Conservation (phyloP, 164 flowering plant genomes). For the Dillenia suffruticosa region DNA sequence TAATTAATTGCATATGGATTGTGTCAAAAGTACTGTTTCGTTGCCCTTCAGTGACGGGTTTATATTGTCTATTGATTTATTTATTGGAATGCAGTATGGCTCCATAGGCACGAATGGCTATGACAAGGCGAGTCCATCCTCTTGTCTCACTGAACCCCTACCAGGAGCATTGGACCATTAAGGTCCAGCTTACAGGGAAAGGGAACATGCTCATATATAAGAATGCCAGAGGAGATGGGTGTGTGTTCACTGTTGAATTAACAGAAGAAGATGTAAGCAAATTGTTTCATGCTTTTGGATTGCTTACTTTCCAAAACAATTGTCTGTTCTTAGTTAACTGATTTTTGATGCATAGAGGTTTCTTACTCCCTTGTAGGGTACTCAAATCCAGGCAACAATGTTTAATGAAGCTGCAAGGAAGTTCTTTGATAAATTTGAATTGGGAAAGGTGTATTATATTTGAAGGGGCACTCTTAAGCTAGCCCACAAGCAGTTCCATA, state of each 20-base stretch:
- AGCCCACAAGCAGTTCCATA: conserved; percentile 88
- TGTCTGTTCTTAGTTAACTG: not conserved
- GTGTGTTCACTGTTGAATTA: conserved; percentile 88
- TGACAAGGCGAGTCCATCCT: conserved; percentile 87
- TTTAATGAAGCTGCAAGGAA: conserved; percentile 89
- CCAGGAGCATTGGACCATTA: conserved; percentile 5
- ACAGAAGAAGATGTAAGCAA: conserved; percentile 89
- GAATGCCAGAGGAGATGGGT: conserved; percentile 69
- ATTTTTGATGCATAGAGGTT: not conserved
- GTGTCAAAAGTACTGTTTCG: no score
- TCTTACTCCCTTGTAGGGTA: conserved; percentile 55
- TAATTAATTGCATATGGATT: no score
- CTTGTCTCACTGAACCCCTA: conserved; percentile 50
- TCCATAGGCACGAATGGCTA: conserved; percentile 86
- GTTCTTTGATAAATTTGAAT: conserved; percentile 63
- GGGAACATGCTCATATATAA: conserved; percentile 38
- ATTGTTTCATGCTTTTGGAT: not conserved
- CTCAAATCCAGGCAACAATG: conserved; percentile 98
- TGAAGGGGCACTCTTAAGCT: conserved; percentile 75
- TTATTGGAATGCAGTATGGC: conserved; percentile 48
- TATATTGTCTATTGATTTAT: not conserved
- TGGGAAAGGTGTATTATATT: conserved; percentile 90
- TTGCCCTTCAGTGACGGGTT: no score
- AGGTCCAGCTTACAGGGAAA: conserved; percentile 25
- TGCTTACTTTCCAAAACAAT: not conserved